Evolutionary conservation across 2,329 filamentous ascomycete species (phyloP).

Genomic region (Ophiostoma sp.): DNA sequence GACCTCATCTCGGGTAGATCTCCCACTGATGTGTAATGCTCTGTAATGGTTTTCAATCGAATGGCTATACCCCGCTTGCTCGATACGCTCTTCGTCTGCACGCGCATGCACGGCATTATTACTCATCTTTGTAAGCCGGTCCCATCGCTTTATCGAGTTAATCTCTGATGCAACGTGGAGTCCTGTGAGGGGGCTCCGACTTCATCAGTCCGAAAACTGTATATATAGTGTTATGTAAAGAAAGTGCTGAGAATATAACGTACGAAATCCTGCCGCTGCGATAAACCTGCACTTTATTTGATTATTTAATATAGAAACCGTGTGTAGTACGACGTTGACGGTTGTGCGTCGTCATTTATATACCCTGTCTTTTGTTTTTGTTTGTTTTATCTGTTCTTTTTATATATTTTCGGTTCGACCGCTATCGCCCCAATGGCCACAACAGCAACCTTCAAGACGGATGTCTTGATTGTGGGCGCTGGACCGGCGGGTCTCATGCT

Average conservation of each 20-base stretch:
- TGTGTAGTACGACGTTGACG: too few species aligned
- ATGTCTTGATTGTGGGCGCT: slow-evolving; percentile 26
- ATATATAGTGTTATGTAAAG: too few species aligned
- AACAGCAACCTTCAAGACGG: slow-evolving; percentile 20
- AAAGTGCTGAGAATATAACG: too few species aligned
- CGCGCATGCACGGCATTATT: background rate
- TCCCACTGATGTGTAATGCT: slow-evolving; percentile 2
- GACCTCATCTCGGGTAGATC: background rate
- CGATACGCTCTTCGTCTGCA: too few species aligned
- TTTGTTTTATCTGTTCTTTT: too few species aligned
- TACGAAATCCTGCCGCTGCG: too few species aligned
- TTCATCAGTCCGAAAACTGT: too few species aligned
- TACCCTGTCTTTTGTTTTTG: too few species aligned
- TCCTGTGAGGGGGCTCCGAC: background rate
- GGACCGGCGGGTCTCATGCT: slow-evolving; percentile 38
- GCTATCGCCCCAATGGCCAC: background rate
- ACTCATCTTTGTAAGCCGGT: background rate
- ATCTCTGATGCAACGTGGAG: background rate
- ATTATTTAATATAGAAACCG: too few species aligned
- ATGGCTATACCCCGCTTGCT: background rate
- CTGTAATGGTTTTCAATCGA: background rate
- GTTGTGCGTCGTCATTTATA: too few species aligned
- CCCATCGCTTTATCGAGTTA: background rate
- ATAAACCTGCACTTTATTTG: too few species aligned
- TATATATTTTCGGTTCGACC: too few species aligned